These are phyloP conservation scores for Tothia fuscella DNA, from an alignment of 2,329 filamentous ascomycete species.

Conservation along the genomic window DNA sequence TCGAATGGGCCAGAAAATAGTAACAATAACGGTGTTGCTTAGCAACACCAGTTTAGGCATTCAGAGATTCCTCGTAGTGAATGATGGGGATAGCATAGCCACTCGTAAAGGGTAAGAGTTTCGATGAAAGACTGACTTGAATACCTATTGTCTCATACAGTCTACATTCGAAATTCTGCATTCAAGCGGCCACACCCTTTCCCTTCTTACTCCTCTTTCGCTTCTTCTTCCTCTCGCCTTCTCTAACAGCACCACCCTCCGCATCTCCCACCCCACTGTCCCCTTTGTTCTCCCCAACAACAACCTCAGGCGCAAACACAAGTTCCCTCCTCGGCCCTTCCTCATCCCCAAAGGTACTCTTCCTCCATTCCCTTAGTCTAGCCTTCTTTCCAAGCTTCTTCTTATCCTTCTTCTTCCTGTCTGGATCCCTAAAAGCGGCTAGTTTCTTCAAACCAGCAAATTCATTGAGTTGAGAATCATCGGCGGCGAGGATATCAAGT, in stretches of 20 bases:
- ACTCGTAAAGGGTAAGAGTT: no score
- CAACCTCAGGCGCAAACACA: conserved; percentile 25
- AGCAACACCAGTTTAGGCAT: no score
- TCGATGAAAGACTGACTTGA: no score
- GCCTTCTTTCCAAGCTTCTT: conserved; percentile 90
- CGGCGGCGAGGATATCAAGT: conserved; percentile 81
- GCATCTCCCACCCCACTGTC: conserved; percentile 23
- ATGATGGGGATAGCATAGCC: no score
- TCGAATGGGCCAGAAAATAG: no score
- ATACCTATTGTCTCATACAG: no score
- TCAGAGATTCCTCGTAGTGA: no score
- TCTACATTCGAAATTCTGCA: no score
- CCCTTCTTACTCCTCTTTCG: conserved; percentile 25
- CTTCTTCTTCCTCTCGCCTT: conserved; percentile 26
- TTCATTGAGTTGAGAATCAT: conserved; percentile 74
- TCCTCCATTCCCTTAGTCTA: conserved; percentile 73
- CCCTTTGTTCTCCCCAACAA: conserved; percentile 15
- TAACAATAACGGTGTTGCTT: no score
- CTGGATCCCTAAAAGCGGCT: conserved; percentile 72
- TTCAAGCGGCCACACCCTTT: conserved; percentile 19
- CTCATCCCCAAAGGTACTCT: conserved; percentile 52
- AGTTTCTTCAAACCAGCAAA: conserved; percentile 93
- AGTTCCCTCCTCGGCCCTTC: conserved; percentile 32
- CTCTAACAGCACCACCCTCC: conserved; percentile 19
- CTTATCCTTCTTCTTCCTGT: conserved; percentile 81